These are phyloP conservation scores for Rosa chinensis DNA, from an alignment of 306 rosid species.

Conservation along the genomic window DNA sequence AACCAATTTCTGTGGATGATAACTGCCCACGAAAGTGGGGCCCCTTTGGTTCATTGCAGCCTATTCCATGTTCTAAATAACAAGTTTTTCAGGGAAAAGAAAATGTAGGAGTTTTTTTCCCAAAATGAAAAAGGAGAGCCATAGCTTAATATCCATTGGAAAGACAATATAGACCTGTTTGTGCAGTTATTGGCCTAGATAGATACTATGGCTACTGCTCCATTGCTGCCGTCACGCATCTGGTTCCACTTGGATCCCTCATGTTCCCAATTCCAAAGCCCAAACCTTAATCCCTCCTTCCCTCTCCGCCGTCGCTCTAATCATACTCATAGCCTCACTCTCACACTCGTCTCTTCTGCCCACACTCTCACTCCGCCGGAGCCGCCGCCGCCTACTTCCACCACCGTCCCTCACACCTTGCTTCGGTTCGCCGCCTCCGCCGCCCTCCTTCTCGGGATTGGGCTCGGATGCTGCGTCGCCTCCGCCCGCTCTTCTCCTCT, in stretches of 20 bases:
- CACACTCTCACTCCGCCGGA: conserved; percentile 3
- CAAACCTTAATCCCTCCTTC: background rate
- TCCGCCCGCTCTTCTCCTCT: conserved; percentile 23
- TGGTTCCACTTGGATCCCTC: background rate
- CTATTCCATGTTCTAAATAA: too few species aligned
- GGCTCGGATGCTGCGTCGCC: conserved; percentile 48
- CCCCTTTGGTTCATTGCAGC: too few species aligned
- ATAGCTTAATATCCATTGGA: too few species aligned
- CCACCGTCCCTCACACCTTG: conserved; percentile 8
- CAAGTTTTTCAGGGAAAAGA: too few species aligned
- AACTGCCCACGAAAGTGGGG: too few species aligned
- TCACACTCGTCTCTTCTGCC: background rate
- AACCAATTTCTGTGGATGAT: too few species aligned
- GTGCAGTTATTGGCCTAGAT: background rate
- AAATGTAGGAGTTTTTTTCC: too few species aligned
- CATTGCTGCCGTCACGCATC: background rate
- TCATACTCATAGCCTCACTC: background rate
- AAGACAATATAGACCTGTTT: background rate
- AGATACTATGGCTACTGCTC: background rate
- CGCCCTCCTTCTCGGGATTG: conserved; percentile 50
- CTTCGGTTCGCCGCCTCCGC: conserved; percentile 50
- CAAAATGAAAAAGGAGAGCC: too few species aligned
- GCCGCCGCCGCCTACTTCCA: conserved; percentile 10
- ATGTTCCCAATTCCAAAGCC: background rate
- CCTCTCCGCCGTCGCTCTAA: background rate